A percentile compares a stretch with the other conserved stretches of the same genome.
Evolutionary conservation across 495 filamentous ascomycete genomes (phyloP).

Genomic region (Bathelium albidoporum): DNA sequence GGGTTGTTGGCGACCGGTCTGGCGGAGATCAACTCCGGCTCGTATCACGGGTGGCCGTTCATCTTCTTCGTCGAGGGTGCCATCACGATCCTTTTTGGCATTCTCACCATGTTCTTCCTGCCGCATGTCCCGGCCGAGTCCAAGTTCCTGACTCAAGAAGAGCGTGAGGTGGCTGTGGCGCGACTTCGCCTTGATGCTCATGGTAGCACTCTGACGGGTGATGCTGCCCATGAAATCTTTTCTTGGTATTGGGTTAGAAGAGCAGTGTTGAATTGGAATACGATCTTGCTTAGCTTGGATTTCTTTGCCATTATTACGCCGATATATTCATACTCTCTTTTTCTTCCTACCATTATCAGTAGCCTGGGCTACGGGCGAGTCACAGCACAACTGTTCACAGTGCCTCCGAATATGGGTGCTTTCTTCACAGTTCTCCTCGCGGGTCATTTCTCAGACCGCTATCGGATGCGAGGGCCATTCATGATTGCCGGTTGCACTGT

Average conservation of each 20-base stretch:
- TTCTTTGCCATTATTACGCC: conserved; percentile 36
- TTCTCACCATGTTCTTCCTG: conserved; percentile 35
- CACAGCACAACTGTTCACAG: conserved; percentile 22
- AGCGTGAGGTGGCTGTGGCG: conserved; percentile 27
- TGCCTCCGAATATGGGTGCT: conserved; percentile 21
- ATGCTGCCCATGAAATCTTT: conserved; percentile 38
- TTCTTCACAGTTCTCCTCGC: conserved; percentile 16
- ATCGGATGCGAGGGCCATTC: conserved; percentile 19
- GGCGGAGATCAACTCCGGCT: conserved; percentile 30
- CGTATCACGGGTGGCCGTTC: conserved; percentile 39
- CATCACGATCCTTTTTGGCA: conserved; percentile 35
- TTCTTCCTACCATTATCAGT: conserved; percentile 25
- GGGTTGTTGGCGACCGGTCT: conserved; percentile 49
- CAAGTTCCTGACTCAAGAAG: conserved; percentile 33
- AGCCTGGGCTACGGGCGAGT: conserved; percentile 18
- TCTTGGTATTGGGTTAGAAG: conserved; percentile 36
- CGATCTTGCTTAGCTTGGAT: conserved; percentile 31
- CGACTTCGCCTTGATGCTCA: conserved; percentile 37
- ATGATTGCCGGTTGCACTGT: conserved; percentile 15
- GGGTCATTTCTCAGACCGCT: conserved; percentile 17
- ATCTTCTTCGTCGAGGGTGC: conserved; percentile 38
- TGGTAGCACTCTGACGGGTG: conserved; percentile 26
- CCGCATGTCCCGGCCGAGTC: conserved; percentile 36
- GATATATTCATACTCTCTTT: conserved; percentile 27
- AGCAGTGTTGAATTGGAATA: conserved; percentile 36